phyloP scores from a whole-genome alignment of 2,329 filamentous ascomycete genomes.

The Sclerotinia subarctica region DNA sequence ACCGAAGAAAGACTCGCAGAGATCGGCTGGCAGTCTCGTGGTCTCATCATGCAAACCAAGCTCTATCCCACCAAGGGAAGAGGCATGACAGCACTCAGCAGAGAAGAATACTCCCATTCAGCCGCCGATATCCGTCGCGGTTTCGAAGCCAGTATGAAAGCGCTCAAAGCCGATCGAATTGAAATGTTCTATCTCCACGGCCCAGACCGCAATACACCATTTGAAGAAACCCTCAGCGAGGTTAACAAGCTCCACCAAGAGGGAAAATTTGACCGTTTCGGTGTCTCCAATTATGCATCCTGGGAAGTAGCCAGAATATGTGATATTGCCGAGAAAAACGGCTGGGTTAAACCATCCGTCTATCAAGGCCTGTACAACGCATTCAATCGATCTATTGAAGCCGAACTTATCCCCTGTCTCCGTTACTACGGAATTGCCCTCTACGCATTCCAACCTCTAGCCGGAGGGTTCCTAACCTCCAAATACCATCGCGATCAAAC shows the following conservation, averaged over 20 bases:
- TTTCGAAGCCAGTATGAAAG: conserved; percentile 50
- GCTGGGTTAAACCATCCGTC: conserved; percentile 38
- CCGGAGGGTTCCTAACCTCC: conserved; percentile 47
- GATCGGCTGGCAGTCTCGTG: conserved; percentile 61
- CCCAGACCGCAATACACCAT: conserved; percentile 34
- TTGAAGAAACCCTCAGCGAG: conserved; percentile 35
- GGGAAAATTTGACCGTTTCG: conserved; percentile 42
- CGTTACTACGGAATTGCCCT: conserved; percentile 58
- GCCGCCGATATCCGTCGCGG: conserved; percentile 48
- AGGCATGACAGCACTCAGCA: neutral
- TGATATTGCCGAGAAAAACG: conserved; percentile 37
- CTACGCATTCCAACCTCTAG: conserved; percentile 60
- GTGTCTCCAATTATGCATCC: conserved; percentile 59
- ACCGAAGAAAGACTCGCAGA: conserved; percentile 60
- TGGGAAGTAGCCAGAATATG: conserved; percentile 36
- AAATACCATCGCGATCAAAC: conserved; percentile 49
- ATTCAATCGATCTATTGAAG: conserved; percentile 52
- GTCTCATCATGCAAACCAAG: conserved; percentile 61
- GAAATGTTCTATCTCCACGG: conserved; percentile 36
- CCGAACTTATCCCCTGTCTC: conserved; percentile 56
- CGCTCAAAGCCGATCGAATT: conserved; percentile 49
- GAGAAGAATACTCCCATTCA: conserved; percentile 42
- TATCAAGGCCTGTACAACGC: conserved; percentile 40
- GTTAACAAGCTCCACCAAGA: conserved; percentile 39
- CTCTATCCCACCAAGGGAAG: conserved; percentile 25